Conservation (phyloP, 306 rosid genomes). For the Cucumis hystrix region DNA sequence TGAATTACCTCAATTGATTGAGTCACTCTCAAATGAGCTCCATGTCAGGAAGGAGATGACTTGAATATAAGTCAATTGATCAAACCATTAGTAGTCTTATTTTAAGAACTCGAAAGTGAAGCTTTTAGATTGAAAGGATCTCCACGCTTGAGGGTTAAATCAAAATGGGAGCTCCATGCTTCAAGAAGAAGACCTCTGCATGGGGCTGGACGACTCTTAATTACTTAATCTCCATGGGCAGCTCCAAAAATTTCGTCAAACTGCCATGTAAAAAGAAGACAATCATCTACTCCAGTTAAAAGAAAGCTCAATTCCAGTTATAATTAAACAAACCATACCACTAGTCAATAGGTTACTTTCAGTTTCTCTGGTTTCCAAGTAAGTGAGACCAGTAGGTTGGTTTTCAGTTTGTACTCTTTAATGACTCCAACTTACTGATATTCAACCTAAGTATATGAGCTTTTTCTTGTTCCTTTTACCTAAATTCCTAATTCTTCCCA, state of each 20-base stretch:
- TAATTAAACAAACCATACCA: neutral
- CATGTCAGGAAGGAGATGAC: neutral
- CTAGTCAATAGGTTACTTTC: neutral
- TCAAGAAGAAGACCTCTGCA: neutral
- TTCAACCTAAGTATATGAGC: neutral
- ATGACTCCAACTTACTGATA: neutral
- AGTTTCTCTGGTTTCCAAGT: neutral
- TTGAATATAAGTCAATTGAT: neutral
- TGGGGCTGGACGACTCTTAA: neutral
- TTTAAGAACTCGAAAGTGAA: neutral
- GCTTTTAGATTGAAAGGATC: neutral
- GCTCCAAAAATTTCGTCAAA: slow-evolving; percentile 5
- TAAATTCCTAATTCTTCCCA: neutral
- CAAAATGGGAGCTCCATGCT: neutral
- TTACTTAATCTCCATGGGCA: neutral
- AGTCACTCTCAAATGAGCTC: neutral
- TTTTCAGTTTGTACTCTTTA: neutral
- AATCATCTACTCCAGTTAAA: neutral
- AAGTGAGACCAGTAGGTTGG: neutral
- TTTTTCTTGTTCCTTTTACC: neutral
- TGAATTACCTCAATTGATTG: neutral
- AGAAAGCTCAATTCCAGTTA: neutral
- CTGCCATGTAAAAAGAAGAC: neutral
- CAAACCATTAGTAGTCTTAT: neutral
- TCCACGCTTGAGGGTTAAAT: neutral